Base-by-base conservation (phyloP, 352 stramenopile species). In the Globisporangium okanoganense region DNA sequence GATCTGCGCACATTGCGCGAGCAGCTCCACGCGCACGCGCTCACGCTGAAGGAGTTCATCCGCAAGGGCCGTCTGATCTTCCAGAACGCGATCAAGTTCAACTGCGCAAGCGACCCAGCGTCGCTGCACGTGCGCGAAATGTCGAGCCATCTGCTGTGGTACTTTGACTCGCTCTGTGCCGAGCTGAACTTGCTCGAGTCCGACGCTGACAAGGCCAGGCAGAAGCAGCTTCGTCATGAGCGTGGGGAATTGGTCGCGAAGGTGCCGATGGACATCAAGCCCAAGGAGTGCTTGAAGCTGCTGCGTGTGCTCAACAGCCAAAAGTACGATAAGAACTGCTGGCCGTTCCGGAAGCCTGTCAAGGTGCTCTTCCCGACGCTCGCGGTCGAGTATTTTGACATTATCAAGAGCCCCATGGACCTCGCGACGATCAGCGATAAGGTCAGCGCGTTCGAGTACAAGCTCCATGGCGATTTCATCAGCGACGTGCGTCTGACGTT, bases 321-420 rank as follows among this genome's bases (percentile, higher is more conserved):
- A 55, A 95, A 95, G 70, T 75, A 94, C 51, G 80, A 92, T 64
- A 94, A 93, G 59, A 87, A 91, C 60, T 90, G 79, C 60, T 94
- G 86, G 86, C 86, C 86, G 10, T 95, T 95, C 65, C 79, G 84
- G 24, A 92, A 95, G 40, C 72, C 86, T 33, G 86, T 90, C 27
- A 64, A 75, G 27, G 73, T 88, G 49, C 60, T 95, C 24, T 95
- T 95, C 51, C 85, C 85, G 25, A 69, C 72, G 25, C 70, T 95
- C 1, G 83, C 81, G 22, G 35, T 74, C 6, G 82, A 93, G 36
- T 95, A 95, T 53, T 92, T 90, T 60, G 76, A 92, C 13, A 78
- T 95, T 55, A 79, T 95, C 66, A 87, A 87, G 72, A 84, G 67
- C 0, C 86, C 86, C 1, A 94, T 95, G 84, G 84, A 95, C 56